phyloP scores from a whole-genome alignment of 768 basidiomycete species.

The Tulasnella sp. region DNA sequence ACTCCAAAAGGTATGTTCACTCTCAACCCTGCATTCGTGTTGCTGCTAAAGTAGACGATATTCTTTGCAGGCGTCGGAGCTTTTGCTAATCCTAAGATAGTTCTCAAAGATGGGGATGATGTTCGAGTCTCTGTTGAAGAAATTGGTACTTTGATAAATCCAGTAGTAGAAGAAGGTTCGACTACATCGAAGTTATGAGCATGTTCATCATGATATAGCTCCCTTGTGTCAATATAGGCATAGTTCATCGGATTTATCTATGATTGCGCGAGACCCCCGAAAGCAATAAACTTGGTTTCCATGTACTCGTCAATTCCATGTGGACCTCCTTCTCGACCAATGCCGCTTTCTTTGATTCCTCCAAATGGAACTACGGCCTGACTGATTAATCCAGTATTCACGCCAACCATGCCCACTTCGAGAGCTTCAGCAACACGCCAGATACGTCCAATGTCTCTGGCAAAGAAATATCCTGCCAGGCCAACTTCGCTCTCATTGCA shows the following conservation, averaged over 20 bases:
- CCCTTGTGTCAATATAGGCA: background rate
- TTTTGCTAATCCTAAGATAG: conserved; percentile 53
- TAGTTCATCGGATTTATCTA: background rate
- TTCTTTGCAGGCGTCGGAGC: conserved; percentile 76
- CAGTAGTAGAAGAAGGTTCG: conserved; percentile 53
- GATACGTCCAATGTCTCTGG: conserved; percentile 69
- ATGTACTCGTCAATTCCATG: conserved; percentile 87
- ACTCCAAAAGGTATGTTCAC: conserved; percentile 23
- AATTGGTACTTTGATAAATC: conserved; percentile 67
- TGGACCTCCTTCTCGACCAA: conserved; percentile 68
- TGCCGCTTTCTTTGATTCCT: conserved; percentile 80
- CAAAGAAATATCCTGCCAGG: conserved; percentile 90
- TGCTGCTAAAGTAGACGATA: conserved; percentile 30
- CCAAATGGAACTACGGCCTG: conserved; percentile 78
- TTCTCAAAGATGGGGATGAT: conserved; percentile 60
- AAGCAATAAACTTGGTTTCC: conserved; percentile 67
- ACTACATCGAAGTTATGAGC: background rate
- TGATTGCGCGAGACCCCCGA: conserved; percentile 45
- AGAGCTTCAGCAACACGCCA: conserved; percentile 92
- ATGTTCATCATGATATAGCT: background rate
- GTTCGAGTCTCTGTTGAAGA: conserved; percentile 59
- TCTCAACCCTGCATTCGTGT: background rate
- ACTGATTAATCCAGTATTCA: conserved; percentile 68
- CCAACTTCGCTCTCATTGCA: conserved; percentile 79
- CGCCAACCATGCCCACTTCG: conserved; percentile 87